Evolutionary conservation across 257 asterid genomes (phyloP).

Genomic region (Solanum pimpinellifolium): DNA sequence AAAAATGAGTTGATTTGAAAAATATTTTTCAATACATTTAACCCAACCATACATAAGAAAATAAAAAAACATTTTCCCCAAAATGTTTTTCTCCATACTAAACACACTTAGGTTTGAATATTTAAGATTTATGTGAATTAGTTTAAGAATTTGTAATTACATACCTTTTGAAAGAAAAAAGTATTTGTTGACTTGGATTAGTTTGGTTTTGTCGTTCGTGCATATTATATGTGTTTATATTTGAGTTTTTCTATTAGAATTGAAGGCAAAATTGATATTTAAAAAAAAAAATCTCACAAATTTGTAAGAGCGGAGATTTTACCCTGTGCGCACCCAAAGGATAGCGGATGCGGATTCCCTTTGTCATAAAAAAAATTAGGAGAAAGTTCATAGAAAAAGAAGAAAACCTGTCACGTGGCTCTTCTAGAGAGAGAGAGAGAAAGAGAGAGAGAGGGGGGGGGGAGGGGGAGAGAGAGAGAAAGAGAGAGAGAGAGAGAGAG

Average conservation of each 20-base stretch:
- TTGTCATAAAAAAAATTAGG: no score
- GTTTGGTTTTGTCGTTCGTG: background rate
- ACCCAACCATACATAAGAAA: no score
- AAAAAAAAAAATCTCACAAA: no score
- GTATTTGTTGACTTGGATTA: background rate
- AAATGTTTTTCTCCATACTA: no score
- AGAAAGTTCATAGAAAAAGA: background rate
- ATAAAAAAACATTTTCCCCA: no score
- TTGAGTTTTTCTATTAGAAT: background rate
- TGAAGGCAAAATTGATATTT: background rate
- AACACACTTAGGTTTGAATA: no score
- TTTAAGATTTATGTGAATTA: background rate
- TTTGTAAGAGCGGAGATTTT: background rate
- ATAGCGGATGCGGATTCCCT: no score
- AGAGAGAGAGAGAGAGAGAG: background rate
- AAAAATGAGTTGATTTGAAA: no score
- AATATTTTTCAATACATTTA: no score
- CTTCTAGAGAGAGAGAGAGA: background rate
- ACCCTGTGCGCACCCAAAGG: no score
- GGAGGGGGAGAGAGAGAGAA: background rate
- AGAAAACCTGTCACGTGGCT: background rate
- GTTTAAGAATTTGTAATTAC: background rate
- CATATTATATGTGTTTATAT: background rate
- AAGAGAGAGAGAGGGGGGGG: background rate
- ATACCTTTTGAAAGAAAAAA: background rate